phyloP scores from a whole-genome alignment of 352 stramenopile genomes.

The Globisporangium middletonii region DNA sequence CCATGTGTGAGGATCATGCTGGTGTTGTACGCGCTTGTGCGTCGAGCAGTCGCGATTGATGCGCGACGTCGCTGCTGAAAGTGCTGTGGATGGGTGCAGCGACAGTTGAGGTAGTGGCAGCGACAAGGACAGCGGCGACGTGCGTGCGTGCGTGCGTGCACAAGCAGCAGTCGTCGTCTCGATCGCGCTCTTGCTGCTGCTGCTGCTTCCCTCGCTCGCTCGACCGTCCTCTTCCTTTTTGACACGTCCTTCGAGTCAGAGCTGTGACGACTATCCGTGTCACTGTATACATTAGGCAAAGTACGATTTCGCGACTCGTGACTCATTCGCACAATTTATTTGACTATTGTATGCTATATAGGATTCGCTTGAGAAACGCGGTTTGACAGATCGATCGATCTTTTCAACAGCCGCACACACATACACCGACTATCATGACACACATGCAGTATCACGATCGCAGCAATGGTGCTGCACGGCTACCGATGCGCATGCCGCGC shows the following conservation, averaged over 20 bases:
- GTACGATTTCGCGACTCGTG: no score
- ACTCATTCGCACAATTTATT: no score
- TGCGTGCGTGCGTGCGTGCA: background rate
- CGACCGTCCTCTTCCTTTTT: background rate
- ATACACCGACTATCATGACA: background rate
- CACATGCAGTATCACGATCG: background rate
- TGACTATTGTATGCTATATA: no score
- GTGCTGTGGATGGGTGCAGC: no score
- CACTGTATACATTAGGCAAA: no score
- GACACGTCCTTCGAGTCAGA: background rate
- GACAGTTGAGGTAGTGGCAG: no score
- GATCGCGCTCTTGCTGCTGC: no score
- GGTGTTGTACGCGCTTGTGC: no score
- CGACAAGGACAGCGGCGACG: background rate
- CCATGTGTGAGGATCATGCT: conserved; percentile 60
- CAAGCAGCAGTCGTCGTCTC: background rate
- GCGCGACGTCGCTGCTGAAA: background rate
- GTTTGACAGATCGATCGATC: background rate
- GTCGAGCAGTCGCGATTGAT: no score
- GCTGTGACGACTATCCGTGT: no score
- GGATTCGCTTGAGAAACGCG: no score
- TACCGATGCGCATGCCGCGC: background rate
- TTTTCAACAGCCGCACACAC: background rate
- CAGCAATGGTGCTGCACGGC: background rate
- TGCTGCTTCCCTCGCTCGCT: background rate